phyloP scores from a whole-genome alignment of 768 basidiomycete species.

The Xerocomus brunneocitrinus region DNA sequence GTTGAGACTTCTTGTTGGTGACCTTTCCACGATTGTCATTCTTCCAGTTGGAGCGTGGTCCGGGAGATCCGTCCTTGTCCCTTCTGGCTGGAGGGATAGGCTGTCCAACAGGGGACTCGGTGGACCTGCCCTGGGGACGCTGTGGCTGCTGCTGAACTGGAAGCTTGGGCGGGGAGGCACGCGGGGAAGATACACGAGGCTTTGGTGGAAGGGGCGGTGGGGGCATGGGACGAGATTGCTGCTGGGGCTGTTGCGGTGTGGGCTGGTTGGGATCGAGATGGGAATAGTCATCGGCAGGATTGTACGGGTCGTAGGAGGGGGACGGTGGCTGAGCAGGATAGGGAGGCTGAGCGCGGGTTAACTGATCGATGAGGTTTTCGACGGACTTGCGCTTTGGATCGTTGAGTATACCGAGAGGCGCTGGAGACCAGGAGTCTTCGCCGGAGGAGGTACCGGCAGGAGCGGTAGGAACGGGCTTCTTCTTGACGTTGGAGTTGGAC shows the following conservation, averaged over 20 bases:
- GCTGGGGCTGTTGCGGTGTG: constrained; percentile 21
- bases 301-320: constrained; percentile 32
- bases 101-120: constrained; percentile 46
- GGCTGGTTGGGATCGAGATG: constrained; percentile 34
- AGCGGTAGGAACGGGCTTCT: constrained; percentile 60
- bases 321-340: constrained; percentile 36
- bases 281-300: constrained; percentile 44
- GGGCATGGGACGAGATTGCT: constrained; percentile 35
- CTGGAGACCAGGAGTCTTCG: constrained; percentile 57
- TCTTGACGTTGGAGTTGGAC: constrained; percentile 50
- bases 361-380: constrained; percentile 73
- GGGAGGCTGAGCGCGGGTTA: constrained; percentile 47
- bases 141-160: constrained; percentile 41
- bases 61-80: constrained; percentile 72
- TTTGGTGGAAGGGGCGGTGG: constrained; percentile 64
- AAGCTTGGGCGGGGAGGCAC: constrained; percentile 62
- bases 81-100: constrained; percentile 39
- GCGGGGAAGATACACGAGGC: constrained; percentile 50
- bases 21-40: constrained; percentile 37
- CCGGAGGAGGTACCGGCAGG: constrained; percentile 35
- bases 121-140: constrained; percentile 44
- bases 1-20: constrained; percentile 41
- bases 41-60: constrained; percentile 46
- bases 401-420: constrained; percentile 26
- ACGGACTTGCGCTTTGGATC: constrained; percentile 78